These are phyloP conservation scores for Venturia asperata DNA, from an alignment of 2,329 filamentous ascomycete genomes.

Conservation along the genomic window DNA sequence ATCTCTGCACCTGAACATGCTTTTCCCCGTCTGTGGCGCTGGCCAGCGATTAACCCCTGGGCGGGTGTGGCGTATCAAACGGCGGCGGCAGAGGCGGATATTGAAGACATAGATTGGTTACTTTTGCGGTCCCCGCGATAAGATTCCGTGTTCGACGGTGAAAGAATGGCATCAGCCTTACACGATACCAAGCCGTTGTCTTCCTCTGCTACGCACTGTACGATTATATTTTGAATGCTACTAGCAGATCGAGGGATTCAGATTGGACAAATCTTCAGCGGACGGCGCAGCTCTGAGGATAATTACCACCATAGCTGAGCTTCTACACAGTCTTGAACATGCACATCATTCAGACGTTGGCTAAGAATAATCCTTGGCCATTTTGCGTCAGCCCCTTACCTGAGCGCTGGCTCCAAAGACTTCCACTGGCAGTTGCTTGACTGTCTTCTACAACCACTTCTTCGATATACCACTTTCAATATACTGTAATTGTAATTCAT, in stretches of 20 bases:
- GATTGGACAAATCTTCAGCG: neutral
- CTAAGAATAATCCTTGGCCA: slow-evolving; percentile 8
- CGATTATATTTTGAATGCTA: too few species aligned
- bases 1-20: neutral
- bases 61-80: slow-evolving; percentile 1
- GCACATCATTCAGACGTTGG: slow-evolving; percentile 4
- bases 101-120: neutral
- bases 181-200: neutral
- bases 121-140: neutral
- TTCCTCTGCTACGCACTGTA: neutral
- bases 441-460: neutral
- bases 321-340: slow-evolving; percentile 2
- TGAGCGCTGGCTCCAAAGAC: neutral
- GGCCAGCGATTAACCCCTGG: neutral
- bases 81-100: neutral
- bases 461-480: slow-evolving; percentile 6
- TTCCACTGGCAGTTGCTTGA: neutral
- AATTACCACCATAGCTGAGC: neutral
- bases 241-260: neutral
- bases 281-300: neutral
- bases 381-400: slow-evolving; percentile 12
- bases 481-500: slow-evolving; percentile 17
- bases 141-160: slow-evolving; percentile 9
- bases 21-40: neutral
- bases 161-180: neutral